Evolutionary conservation across 2,329 filamentous ascomycete species (phyloP), one percentile per base, ranked within the genome.

Genomic region (Huntiella moniliformis): DNA sequence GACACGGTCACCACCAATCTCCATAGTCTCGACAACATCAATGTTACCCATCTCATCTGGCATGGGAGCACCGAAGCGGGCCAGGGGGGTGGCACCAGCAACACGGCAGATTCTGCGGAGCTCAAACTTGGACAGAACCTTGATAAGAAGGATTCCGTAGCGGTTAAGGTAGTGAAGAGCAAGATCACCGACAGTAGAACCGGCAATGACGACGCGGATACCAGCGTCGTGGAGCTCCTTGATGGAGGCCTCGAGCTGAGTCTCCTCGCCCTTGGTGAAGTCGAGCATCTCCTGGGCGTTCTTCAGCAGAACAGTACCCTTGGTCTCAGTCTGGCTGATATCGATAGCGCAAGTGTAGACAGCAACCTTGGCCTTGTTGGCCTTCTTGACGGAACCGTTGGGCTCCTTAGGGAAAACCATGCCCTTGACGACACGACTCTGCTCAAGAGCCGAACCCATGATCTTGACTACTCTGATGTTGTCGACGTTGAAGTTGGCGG

Each of bases 391-490:
- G 12, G 73, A 73, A 55, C 88, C 87, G 58, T 94, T 81, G n/a
- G 91, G 91, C 64, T 94, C 83, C 60, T 92, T 82, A 56, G 85
- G 80, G 60, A 98, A 96, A 44, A 98, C 92, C 91, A 98, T 98
- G 54, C 91, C 91, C 71, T 83, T 92, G 50, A 98, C 81, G 11
- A 98, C 88, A 54, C 77, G 79, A 62, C 86, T 94, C 67, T 98
- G 87, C 57, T 92, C 84, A 58, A 98, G 68, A 60, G 82, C 86
- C 53, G 91, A 88, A 56, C 91, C 91, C 88, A 98, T 96, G 58
- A 98, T 98, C 74, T 98, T 98, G 56, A 98, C 92, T 49, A 98
- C 92, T 50, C 91, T 83, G 56, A 98, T 80, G 63, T 98, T 98
- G 70, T 98, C 91, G 53, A 98, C 86, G 64, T 95, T 98, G 74